Base-by-base conservation (phyloP, 306 rosid genomes). In the Quercus glauca region DNA sequence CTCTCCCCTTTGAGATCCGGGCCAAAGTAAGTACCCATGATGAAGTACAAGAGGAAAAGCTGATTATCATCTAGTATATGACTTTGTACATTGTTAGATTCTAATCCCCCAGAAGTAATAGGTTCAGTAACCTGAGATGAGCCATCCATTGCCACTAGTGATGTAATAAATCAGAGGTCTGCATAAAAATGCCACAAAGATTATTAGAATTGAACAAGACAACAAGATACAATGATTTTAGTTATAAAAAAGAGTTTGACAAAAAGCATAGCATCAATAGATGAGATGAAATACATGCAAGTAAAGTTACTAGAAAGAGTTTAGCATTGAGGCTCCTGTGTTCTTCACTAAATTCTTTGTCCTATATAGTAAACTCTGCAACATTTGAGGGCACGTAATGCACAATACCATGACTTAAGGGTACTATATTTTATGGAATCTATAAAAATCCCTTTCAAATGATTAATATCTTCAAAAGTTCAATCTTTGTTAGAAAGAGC, bases 1-100 rank as follows among this genome's bases (percentile, higher is more conserved):
- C 56, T 49, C 67, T 82, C 78, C 1, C 78, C 85, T 83, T 85
- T 90, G 71, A 90, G 79, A 56, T 84, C 84, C 18, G 97, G 94
- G 15, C 94, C 92, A 71, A 92, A 90, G 83, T 86, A 88, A 68
- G 86, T 88, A 31, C 92, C 92, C 75, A 83, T 60, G 15, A 91
- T 80, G 82, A 86, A 92, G 86, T 69, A 87, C 83, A 88, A 35
- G 76, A 90, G 83, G 67, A 87, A 90, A 15, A 70, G 70, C 25
- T 84, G 90, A 80, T 88, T 86, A 83, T 88, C 81, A 25, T 72
- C 82, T 2, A 56, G 67, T 14, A 28, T 51, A 64, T 80, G 29
- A 1, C 35, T 31, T 83, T 76, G 77, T 69, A 70, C 77, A 31
- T 72, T 70, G 68, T 28, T 60, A 55, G 69, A 71, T 63, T 67